Base-by-base conservation (phyloP, 371 early-diverging fungal species). In the Globomyces sp. region DNA sequence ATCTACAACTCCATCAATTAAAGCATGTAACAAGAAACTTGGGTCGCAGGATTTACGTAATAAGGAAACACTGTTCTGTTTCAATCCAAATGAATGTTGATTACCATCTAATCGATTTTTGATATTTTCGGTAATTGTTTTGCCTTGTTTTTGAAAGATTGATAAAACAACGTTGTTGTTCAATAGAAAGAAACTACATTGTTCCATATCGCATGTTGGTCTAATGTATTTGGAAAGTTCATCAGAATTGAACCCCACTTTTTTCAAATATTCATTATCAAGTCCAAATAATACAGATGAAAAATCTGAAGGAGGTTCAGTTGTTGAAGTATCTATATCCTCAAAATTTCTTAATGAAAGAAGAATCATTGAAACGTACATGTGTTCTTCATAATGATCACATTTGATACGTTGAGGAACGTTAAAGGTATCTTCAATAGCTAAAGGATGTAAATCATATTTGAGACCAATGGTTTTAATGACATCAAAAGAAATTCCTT, bases 401-500 rank as follows among this genome's bases (percentile, higher is more conserved):
- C 68, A 66, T 43, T 74, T 74, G 65, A 72, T 64, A n/a, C 73
- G 34, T 0, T 67, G 69, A 9, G 75, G 73, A 39, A 62, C 36
- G 57, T 75, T 72, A 37, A 75, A 71, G 24, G 66, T 67, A 53
- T 75, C 75, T 57, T 75, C 75, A 11, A 75, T 59, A 5, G 75
- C 70, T 43, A 74, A 57, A 47, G 75, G 72, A 46, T 72, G 72
- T 45, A 72, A 45, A 2, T 57, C 69, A 37, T 61, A 61, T 9
- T 40, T 11, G 13, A 11, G 11, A 10, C 11, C 58, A 36, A 57
- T 11, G 13, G 48, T 13, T 13, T 57, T 57, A 11, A 57, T 51
- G 13, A 57, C 58, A 13, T 57, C 58, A 13, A 57, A 57, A 10
- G 58, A 57, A 57, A 57, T 57, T 40, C 58, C 58, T 10, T 10